A percentile compares a stretch with the other conserved stretches of the same genome.
Evolutionary conservation across 441 rosid species (phyloP).

Genomic region (Gossypium lobatum): DNA sequence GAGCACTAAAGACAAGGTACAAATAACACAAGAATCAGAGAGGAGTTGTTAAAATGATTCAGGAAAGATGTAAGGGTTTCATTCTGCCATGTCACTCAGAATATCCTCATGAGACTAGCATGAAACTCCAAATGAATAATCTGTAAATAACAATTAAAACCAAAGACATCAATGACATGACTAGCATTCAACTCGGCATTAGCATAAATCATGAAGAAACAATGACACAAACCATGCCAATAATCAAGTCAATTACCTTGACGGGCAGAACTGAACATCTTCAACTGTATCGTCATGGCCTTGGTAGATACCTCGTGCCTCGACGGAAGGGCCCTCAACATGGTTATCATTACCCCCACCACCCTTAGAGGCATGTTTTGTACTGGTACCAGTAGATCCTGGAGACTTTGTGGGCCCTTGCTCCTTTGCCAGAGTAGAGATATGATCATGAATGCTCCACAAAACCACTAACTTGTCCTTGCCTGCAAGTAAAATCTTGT

Average conservation of each 20-base stretch:
- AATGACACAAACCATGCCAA: not conserved
- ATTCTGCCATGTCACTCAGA: not conserved
- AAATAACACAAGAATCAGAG: not conserved
- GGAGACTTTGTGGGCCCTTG: constrained; percentile 32
- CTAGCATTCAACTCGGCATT: not conserved
- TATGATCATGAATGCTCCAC: constrained; percentile 80
- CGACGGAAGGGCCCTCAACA: constrained; percentile 30
- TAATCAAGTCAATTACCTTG: constrained; percentile 29
- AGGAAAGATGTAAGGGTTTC: not conserved
- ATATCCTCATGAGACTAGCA: not conserved
- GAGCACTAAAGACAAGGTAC: constrained; percentile 18
- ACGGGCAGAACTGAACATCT: constrained; percentile 53
- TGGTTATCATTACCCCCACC: constrained; percentile 40
- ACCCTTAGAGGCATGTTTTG: constrained; percentile 28
- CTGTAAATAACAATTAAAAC: constrained; percentile 1
- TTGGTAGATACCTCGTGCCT: constrained; percentile 40
- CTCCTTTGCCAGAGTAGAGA: constrained; percentile 38
- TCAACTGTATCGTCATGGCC: constrained; percentile 56
- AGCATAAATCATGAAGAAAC: not conserved
- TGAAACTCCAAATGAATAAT: not conserved
- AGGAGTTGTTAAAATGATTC: not conserved
- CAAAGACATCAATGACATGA: not conserved
- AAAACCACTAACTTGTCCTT: constrained; percentile 69
- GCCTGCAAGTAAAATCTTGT: constrained; percentile 36
- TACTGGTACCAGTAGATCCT: constrained; percentile 31